Evolutionary conservation across 2,329 filamentous ascomycete genomes (phyloP), one percentile per base, ranked within the genome.

Genomic region (Penicillium janthinellum): DNA sequence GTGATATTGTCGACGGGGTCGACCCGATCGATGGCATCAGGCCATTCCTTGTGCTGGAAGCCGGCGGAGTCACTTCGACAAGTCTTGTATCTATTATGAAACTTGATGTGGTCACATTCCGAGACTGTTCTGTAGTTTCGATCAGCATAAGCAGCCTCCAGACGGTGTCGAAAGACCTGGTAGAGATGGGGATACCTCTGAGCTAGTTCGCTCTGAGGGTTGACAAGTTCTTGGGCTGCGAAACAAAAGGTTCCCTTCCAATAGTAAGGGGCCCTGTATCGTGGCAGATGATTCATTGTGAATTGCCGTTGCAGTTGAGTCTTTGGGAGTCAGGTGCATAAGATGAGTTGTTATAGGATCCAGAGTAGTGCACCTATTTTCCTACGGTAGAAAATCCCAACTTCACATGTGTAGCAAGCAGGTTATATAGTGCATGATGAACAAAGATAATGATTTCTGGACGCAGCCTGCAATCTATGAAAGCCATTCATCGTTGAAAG

Each of bases 161-260:
- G 37, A 5, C 64, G 58, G 15, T 17, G 34, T 22, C 54, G 48
- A 22, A 68, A 34, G 15, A 53, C 39, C 17, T 60, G 54, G 50
- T 64, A 62, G 34, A 67, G 44, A 50, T 61, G 52, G 10, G 61
- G 62, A 42, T 64, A 44, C 6, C 28, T 35, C 10, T 37, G 10
- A 10, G 64, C 59, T 3, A 66, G 11, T 15, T 17, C 10, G 38
- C 51, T 64, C 1, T 35, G 15, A 4, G 65, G 65, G 20, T 61
- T 41, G 5, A 66, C 44, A 15, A 67, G 60, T 1, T 34, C 17
- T 11, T 28, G 31, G n/a, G 45, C 55, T 39, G 20, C 25, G 5
- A 39, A 53, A 17, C 38, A 38, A 8, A 63, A 63, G n/a, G 37
- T 34, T 12, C 57, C 45, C 44, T 57, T 51, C 54, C 45, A 51